phyloP scores from a whole-genome alignment of 1,284 basidiomycete species.

The Gymnopus androsaceus region DNA sequence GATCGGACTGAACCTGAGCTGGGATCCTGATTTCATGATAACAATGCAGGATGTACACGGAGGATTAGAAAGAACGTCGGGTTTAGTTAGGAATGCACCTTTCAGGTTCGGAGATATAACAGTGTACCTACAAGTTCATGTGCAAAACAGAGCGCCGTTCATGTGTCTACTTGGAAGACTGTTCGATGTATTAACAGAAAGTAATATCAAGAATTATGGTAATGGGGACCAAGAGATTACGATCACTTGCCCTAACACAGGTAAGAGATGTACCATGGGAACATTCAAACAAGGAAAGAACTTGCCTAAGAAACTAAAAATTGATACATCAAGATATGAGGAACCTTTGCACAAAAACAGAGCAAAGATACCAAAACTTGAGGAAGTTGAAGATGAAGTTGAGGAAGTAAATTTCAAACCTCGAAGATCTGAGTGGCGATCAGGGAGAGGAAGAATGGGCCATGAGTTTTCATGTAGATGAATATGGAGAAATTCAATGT shows the following conservation, averaged over 20 bases:
- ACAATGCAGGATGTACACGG: not conserved
- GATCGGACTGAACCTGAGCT: not conserved
- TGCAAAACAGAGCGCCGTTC: slow-evolving; percentile 8
- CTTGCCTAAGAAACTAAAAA: too few species aligned
- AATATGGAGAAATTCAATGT: not conserved
- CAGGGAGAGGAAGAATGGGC: not conserved
- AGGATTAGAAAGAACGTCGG: slow-evolving; percentile 22
- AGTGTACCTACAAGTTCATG: slow-evolving; percentile 18
- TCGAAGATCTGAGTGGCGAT: not conserved
- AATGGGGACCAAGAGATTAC: slow-evolving; percentile 14
- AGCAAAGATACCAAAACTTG: too few species aligned
- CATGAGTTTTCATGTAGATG: not conserved
- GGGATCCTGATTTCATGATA: not conserved
- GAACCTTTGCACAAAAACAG: too few species aligned
- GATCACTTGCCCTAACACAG: slow-evolving; percentile 17
- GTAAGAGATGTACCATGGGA: too few species aligned
- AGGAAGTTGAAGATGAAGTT: too few species aligned
- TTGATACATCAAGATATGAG: too few species aligned
- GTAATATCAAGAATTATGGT: not conserved
- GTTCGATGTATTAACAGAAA: slow-evolving; percentile 13
- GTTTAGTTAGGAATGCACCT: slow-evolving; percentile 17
- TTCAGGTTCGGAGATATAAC: too few species aligned
- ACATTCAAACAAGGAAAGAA: too few species aligned
- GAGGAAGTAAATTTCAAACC: not conserved
- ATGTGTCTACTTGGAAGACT: slow-evolving; percentile 11